Conservation (phyloP, 108 stramenopile species). For the Mediolabrus comicus region DNA sequence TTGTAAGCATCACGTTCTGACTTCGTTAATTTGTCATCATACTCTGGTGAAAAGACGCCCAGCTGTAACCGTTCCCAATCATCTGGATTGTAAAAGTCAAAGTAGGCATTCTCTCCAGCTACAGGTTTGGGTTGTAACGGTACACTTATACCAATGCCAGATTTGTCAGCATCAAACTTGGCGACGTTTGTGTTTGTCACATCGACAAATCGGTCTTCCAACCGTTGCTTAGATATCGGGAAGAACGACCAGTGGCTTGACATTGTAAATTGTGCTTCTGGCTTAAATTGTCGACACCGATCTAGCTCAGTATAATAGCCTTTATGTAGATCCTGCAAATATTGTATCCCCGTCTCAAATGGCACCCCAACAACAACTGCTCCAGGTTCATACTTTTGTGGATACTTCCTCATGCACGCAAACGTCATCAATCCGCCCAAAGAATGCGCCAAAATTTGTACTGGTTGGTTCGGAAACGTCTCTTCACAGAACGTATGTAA, state of each 20-base stretch:
- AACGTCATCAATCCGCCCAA: conserved; percentile 53
- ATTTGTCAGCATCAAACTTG: conserved; percentile 44
- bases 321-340: conserved; percentile 55
- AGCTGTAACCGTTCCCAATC: conserved; percentile 52
- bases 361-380: conserved; percentile 55
- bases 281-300: conserved; percentile 54
- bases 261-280: conserved; percentile 50
- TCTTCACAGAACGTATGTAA: conserved; percentile 52
- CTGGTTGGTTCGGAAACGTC: conserved; percentile 49
- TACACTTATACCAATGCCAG: conserved; percentile 42
- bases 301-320: conserved; percentile 58
- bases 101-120: conserved; percentile 33
- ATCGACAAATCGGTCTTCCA: conserved; percentile 48
- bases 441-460: conserved; percentile 54
- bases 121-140: conserved; percentile 17
- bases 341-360: conserved; percentile 55
- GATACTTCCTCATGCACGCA: conserved; percentile 47
- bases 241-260: conserved; percentile 57
- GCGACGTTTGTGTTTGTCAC: conserved; percentile 11
- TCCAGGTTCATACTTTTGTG: conserved; percentile 50
- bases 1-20: conserved; percentile 35
- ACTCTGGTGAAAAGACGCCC: conserved; percentile 53
- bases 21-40: conserved; percentile 28
- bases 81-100: conserved; percentile 52
- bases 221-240: conserved; percentile 28